Percentiles rank a stretch among this genome's conserved stretches.
phyloP scores from a whole-genome alignment of 305 asterid genomes.

The Stenogyne calaminthoides region DNA sequence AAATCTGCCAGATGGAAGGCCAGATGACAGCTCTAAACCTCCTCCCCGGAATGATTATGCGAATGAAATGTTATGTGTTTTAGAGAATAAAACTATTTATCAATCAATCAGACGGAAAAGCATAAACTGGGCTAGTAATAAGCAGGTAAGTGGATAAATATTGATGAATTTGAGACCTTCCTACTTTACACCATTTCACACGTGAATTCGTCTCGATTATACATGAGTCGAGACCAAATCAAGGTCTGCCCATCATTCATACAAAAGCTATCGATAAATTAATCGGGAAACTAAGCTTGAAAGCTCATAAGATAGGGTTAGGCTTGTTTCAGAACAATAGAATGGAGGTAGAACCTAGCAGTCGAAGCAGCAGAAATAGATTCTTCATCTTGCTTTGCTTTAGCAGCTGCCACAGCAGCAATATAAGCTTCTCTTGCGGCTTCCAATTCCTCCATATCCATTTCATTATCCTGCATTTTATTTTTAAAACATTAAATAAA shows the following conservation, averaged over 20 bases:
- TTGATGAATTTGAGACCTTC: neutral
- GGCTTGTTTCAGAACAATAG: conserved; percentile 47
- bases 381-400: conserved; percentile 70
- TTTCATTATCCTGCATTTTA: conserved; percentile 57
- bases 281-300: conserved; percentile 4
- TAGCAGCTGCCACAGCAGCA: conserved; percentile 71
- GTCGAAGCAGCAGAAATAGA: conserved; percentile 76
- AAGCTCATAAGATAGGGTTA: conserved; percentile 14
- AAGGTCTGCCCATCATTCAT: conserved; percentile 23
- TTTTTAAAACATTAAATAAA: neutral
- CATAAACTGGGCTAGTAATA: neutral
- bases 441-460: conserved; percentile 66
- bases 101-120: neutral
- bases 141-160: neutral
- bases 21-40: too few species aligned
- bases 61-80: neutral
- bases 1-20: too few species aligned
- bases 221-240: conserved; percentile 24
- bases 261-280: neutral
- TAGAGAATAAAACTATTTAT: neutral
- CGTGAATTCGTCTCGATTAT: neutral
- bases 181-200: neutral
- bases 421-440: conserved; percentile 79
- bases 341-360: conserved; percentile 78
- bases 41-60: too few species aligned